Evolutionary conservation across 768 basidiomycete genomes (phyloP).

Genomic region (Rhodotorula babjevae): DNA sequence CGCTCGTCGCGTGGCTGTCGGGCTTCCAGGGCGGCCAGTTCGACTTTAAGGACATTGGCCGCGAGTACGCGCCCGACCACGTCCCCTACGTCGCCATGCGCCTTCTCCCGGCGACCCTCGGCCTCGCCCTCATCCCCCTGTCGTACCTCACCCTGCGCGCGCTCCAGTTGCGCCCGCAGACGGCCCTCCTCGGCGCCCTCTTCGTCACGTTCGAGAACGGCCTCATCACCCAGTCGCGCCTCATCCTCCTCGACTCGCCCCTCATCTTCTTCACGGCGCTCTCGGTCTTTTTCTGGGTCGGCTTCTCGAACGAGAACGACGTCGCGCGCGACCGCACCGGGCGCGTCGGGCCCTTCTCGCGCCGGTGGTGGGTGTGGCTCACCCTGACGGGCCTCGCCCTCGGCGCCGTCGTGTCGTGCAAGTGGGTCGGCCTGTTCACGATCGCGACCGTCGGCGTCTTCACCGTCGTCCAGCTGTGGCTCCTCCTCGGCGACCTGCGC

Average conservation of each 20-base stretch:
- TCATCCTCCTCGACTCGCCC: slow-evolving; percentile 97
- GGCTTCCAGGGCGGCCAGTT: slow-evolving; percentile 83
- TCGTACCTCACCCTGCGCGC: slow-evolving; percentile 89
- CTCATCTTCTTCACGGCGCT: slow-evolving; percentile 96
- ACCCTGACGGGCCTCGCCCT: slow-evolving; percentile 77
- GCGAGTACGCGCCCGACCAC: slow-evolving; percentile 63
- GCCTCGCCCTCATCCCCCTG: slow-evolving; percentile 80
- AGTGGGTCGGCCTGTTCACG: slow-evolving; percentile 98
- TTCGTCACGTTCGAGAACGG: slow-evolving; percentile 97
- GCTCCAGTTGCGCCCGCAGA: slow-evolving; percentile 84
- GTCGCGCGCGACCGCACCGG: slow-evolving; percentile 26
- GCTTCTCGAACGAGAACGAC: slow-evolving; percentile 81
- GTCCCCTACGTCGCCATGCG: slow-evolving; percentile 98
- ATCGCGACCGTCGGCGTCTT: slow-evolving; percentile 86
- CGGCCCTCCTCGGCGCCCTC: slow-evolving; percentile 81
- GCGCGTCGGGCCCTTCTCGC: slow-evolving; percentile 63
- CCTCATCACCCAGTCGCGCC: slow-evolving; percentile 87
- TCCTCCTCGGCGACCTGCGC: slow-evolving; percentile 76
- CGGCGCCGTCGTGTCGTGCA: slow-evolving; percentile 87
- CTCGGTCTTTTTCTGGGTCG: slow-evolving; percentile 75
- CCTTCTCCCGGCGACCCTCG: slow-evolving; percentile 82
- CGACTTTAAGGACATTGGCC: slow-evolving; percentile 90
- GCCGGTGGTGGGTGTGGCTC: slow-evolving; percentile 90
- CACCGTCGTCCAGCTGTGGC: slow-evolving; percentile 82
- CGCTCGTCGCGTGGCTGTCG: slow-evolving; percentile 75